These are phyloP conservation scores for Neltuma alba DNA, from an alignment of 306 rosid species.

Conservation along the genomic window DNA sequence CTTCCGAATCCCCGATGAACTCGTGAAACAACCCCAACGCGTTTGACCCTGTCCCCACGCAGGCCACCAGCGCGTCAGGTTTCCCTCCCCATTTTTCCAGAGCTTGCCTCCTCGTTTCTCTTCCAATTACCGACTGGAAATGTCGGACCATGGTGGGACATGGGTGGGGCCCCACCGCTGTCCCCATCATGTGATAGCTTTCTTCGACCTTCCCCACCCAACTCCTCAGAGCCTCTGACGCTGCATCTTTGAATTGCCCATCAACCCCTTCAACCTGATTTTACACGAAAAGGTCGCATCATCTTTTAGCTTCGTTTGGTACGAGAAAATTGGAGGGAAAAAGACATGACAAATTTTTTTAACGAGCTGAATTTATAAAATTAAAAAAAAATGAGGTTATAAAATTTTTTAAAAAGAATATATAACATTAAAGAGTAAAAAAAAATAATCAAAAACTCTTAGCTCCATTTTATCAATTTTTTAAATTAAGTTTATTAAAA, in stretches of 20 bases:
- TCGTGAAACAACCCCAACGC: constrained; percentile 57
- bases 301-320: no score
- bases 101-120: constrained; percentile 53
- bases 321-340: no score
- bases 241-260: constrained; percentile 51
- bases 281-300: no score
- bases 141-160: constrained; percentile 51
- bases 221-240: constrained; percentile 42
- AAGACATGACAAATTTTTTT: no score
- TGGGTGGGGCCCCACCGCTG: constrained; percentile 60
- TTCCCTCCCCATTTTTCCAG: constrained; percentile 47
- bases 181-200: constrained; percentile 39
- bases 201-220: constrained; percentile 44
- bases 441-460: no score
- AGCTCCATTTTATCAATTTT: no score
- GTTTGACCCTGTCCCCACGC: constrained; percentile 56
- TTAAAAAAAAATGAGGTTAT: no score
- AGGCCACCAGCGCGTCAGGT: constrained; percentile 26
- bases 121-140: constrained; percentile 55
- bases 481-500: no score
- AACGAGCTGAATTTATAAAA: no score
- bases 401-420: no score
- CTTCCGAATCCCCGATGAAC: constrained; percentile 41
- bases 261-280: constrained; percentile 37
- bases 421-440: no score